Conservation (phyloP, 148 eudicot species). For the Limonium bicolor region DNA sequence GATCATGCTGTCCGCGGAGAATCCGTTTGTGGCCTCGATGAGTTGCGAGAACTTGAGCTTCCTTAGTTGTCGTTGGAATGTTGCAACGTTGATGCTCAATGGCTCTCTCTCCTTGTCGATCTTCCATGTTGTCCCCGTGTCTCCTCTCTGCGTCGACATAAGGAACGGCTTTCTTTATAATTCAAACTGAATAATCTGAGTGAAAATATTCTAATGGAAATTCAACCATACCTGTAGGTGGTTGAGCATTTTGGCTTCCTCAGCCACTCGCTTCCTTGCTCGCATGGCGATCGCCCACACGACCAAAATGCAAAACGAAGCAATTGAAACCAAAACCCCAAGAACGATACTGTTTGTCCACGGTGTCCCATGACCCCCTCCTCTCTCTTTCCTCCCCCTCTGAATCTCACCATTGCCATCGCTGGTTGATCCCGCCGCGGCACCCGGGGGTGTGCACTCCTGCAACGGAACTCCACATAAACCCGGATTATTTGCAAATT, state of each 20-base stretch:
- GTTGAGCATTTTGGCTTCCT: slow-evolving; percentile 61
- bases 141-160: slow-evolving; percentile 16
- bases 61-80: slow-evolving; percentile 71
- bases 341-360: slow-evolving; percentile 59
- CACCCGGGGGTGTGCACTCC: slow-evolving; percentile 23
- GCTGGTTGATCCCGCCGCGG: slow-evolving; percentile 7
- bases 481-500: slow-evolving; percentile 79
- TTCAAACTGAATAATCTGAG: neutral
- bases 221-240: slow-evolving; percentile 31
- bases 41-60: slow-evolving; percentile 87
- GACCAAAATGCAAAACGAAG: slow-evolving; percentile 41
- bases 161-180: too few species aligned
- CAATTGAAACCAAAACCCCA: slow-evolving; percentile 67
- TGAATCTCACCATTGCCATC: slow-evolving; percentile 5
- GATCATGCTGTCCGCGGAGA: slow-evolving; percentile 81
- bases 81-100: slow-evolving; percentile 89
- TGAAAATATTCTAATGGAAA: too few species aligned
- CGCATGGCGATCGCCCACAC: slow-evolving; percentile 75
- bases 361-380: slow-evolving; percentile 19
- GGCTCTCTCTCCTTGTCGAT: slow-evolving; percentile 94
- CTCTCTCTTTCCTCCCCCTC: slow-evolving; percentile 13
- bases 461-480: slow-evolving; percentile 87
- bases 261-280: slow-evolving; percentile 41
- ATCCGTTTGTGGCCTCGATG: slow-evolving; percentile 91
- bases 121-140: slow-evolving; percentile 82